Conservation (phyloP, 2,329 filamentous ascomycete genomes). For the Pleomassaria siparia region DNA sequence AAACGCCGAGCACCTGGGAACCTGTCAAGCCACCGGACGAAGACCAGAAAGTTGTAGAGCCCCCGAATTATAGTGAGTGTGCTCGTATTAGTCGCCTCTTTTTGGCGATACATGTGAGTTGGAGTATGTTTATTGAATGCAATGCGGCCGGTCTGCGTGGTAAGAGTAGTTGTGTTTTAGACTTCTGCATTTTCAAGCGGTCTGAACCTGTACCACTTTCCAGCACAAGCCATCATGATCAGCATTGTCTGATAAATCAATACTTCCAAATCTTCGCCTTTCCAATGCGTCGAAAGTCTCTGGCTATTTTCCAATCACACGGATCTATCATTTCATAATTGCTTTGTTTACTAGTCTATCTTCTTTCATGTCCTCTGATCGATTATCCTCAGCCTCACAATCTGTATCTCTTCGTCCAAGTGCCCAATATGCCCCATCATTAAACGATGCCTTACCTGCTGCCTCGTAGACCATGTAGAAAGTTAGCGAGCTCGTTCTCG, state of each 20-base stretch:
- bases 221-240: neutral
- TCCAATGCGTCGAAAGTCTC: too few relatives aligned
- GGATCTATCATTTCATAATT: neutral
- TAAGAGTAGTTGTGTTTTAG: neutral
- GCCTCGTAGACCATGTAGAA: too few relatives aligned
- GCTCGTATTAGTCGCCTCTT: neutral
- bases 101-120: neutral
- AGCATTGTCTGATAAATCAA: constrained; percentile 1
- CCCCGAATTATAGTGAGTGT: neutral
- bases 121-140: neutral
- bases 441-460: too few relatives aligned
- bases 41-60: neutral
- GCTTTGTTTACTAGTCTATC: too few relatives aligned
- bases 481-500: too few relatives aligned
- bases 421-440: too few relatives aligned
- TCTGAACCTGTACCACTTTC: neutral
- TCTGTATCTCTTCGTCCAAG: too few relatives aligned
- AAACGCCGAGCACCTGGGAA: neutral
- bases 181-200: neutral
- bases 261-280: neutral
- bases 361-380: too few relatives aligned
- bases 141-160: neutral
- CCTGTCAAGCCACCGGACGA: neutral
- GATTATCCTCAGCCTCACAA: too few relatives aligned
- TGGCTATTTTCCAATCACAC: too few relatives aligned